Conservation (phyloP, 2,329 filamentous ascomycete genomes). For the Fusarium camptoceras region DNA sequence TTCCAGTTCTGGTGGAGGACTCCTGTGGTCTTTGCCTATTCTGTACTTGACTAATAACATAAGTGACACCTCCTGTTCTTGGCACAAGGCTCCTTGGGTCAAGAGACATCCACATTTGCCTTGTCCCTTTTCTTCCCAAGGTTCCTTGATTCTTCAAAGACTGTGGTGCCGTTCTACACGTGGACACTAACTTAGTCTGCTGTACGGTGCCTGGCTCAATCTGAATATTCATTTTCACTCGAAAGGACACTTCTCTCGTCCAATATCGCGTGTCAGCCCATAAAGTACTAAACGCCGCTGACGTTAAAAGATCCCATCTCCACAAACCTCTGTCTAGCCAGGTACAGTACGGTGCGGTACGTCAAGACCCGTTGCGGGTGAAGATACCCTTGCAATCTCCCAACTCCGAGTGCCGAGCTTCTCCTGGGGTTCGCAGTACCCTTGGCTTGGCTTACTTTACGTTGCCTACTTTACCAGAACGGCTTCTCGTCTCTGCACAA, state of each 20-base stretch:
- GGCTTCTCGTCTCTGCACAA: slow-evolving; percentile 29
- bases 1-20: slow-evolving; percentile 1
- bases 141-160: neutral
- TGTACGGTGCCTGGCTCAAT: neutral
- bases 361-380: neutral
- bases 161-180: neutral
- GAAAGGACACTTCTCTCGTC: neutral
- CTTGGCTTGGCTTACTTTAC: neutral
- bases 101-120: slow-evolving; percentile 8
- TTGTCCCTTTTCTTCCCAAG: slow-evolving; percentile 4
- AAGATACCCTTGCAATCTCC: slow-evolving; percentile 20
- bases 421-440: slow-evolving; percentile 12
- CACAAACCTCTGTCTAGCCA: slow-evolving; percentile 17
- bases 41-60: neutral
- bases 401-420: slow-evolving; percentile 30
- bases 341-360: slow-evolving; percentile 16
- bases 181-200: neutral
- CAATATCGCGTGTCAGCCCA: neutral
- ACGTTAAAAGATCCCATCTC: slow-evolving; percentile 24
- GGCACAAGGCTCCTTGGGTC: neutral
- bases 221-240: neutral
- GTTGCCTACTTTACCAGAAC: slow-evolving; percentile 19
- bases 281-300: slow-evolving; percentile 27
- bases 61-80: neutral
- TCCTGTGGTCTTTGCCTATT: neutral